Evolutionary conservation across 2,329 filamentous ascomycete species (phyloP), one percentile per base, ranked within the genome.

Genomic region (Penicillium fuscoglaucum): DNA sequence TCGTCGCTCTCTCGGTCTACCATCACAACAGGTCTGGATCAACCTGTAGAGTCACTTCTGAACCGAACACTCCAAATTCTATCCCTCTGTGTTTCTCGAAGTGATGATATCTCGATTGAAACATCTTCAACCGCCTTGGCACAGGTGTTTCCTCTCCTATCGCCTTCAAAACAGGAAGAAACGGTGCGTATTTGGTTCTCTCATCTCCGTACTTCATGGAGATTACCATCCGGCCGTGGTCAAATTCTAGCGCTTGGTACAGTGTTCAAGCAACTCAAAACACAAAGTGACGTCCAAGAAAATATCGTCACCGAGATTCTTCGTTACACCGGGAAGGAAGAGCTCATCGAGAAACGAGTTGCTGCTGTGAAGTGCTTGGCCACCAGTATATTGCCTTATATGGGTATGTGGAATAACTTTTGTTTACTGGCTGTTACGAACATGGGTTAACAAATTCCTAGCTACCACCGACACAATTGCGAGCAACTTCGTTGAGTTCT

Each of bases 161-260:
- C 72, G 4, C 6, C 45, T 10, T 29, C 55, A 4, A 72, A 73
- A 51, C 72, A 75, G 57, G 63, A 69, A n/a, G 61, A 69, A 21
- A 71, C 74, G 3, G 66, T 79, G 6, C 67, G 73, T 44, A 61
- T 57, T 21, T 80, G 78, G 78, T 71, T 80, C 55, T 67, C 72
- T 31, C 67, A 74, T 52, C 71, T 77, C 19, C 66, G 69, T 37
- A 64, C 69, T 28, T 72, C 71, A 47, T 72, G 72, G 64, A 74
- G 74, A 52, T 63, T 73, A 28, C 72, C 73, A 15, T 75, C 72
- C 46, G 76, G 76, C 19, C 74, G 75, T 29, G 78, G 78, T 10
- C 76, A 79, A 54, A 76, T 81, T 43, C 70, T 72, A 37, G 74
- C 75, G 6, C 65, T 81, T 9, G 76, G 78, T 5, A 67, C 72